A percentile compares a stretch with the other conserved stretches of the same genome.
Conservation (phyloP, 352 stramenopile genomes). For the Pilasporangium apinafurcum region DNA sequence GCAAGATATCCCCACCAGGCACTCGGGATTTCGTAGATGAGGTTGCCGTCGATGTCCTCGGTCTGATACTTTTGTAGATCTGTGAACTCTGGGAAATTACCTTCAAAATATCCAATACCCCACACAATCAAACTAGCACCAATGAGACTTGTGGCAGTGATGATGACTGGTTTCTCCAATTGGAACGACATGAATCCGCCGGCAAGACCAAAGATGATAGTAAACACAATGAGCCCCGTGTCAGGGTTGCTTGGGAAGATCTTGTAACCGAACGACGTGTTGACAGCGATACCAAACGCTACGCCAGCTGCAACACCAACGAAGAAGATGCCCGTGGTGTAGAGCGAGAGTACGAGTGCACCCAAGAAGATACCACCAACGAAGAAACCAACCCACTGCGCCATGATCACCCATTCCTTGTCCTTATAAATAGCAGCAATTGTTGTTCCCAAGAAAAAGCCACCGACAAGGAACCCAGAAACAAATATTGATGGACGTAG, state of each 20-base stretch:
- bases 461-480: slow-evolving; percentile 41
- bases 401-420: slow-evolving; percentile 29
- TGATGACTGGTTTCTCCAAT: slow-evolving; percentile 37
- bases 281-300: slow-evolving; percentile 31
- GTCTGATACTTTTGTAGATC: slow-evolving; percentile 28
- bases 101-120: slow-evolving; percentile 58
- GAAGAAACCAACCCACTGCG: slow-evolving; percentile 44
- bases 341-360: slow-evolving; percentile 35
- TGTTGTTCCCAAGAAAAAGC: slow-evolving; percentile 29
- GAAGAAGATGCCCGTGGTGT: slow-evolving; percentile 46
- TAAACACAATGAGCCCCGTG: slow-evolving; percentile 30
- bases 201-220: slow-evolving; percentile 31
- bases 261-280: slow-evolving; percentile 45
- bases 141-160: slow-evolving; percentile 53
- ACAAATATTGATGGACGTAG: slow-evolving; percentile 49
- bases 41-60: no score
- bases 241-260: slow-evolving; percentile 40
- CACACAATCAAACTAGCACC: slow-evolving; percentile 34
- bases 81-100: slow-evolving; percentile 33
- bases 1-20: slow-evolving; percentile 50
- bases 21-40: slow-evolving; percentile 34
- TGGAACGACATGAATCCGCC: slow-evolving; percentile 36
- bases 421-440: slow-evolving; percentile 25
- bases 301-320: slow-evolving; percentile 33
- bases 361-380: slow-evolving; percentile 37